These are phyloP conservation scores for Rutstroemia sp. DNA, from an alignment of 2,329 filamentous ascomycete genomes.

Conservation along the genomic window DNA sequence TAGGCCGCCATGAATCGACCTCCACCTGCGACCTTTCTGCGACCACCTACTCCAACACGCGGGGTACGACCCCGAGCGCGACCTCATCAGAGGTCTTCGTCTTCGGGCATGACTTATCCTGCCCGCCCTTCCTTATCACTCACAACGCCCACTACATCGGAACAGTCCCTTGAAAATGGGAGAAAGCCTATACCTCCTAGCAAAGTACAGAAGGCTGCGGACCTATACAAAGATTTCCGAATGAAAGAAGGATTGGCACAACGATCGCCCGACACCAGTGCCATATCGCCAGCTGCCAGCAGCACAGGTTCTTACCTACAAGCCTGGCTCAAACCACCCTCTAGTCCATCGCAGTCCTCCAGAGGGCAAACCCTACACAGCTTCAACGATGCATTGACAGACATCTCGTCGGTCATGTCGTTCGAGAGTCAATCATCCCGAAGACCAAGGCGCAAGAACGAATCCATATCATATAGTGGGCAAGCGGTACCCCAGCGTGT, in stretches of 20 bases:
- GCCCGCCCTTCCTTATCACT: conserved; percentile 12
- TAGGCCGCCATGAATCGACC: not conserved
- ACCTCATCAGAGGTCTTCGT: not conserved
- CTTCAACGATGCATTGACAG: conserved; percentile 12
- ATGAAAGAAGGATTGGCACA: conserved; percentile 18
- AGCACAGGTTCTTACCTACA: conserved; percentile 14
- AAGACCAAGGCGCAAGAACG: conserved; percentile 3
- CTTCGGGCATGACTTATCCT: not conserved
- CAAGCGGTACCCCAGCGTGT: conserved; percentile 16
- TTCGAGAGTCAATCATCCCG: conserved; percentile 19
- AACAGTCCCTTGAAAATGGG: not conserved
- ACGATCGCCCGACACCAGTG: conserved; percentile 12
- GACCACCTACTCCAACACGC: not conserved
- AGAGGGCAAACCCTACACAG: conserved; percentile 14
- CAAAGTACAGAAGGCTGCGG: conserved; percentile 19
- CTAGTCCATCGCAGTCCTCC: conserved; percentile 18
- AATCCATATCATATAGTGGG: conserved; percentile 21
- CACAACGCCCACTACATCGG: conserved; percentile 3
- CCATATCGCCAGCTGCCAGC: conserved; percentile 1
- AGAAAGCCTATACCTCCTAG: conserved; percentile 17
- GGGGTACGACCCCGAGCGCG: not conserved
- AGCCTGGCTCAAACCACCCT: conserved; percentile 12
- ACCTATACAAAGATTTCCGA: conserved; percentile 18
- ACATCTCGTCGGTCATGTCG: conserved; percentile 25
- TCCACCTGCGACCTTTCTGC: not conserved